Conservation (phyloP, 352 stramenopile genomes). For the Pythium monospermum region DNA sequence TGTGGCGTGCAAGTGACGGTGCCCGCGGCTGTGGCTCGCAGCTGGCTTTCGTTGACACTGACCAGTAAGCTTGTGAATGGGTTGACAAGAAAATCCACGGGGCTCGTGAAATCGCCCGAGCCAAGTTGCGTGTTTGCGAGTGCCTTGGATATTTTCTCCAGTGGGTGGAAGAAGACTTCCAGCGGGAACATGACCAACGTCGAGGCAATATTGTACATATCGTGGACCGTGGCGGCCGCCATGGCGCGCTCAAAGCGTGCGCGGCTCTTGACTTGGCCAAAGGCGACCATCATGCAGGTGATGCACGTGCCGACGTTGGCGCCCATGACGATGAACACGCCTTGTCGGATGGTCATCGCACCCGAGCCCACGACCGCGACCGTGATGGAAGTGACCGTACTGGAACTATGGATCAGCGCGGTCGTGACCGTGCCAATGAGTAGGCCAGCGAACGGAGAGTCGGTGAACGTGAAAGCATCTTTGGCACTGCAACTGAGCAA, state of each 20-base stretch:
- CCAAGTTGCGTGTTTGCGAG: slow-evolving; percentile 32
- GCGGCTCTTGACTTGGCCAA: slow-evolving; percentile 77
- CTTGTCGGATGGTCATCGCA: slow-evolving; percentile 71
- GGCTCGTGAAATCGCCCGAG: slow-evolving; percentile 35
- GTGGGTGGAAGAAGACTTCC: slow-evolving; percentile 52
- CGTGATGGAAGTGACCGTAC: slow-evolving; percentile 77
- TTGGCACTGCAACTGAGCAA: slow-evolving; percentile 60
- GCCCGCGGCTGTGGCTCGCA: slow-evolving; percentile 33
- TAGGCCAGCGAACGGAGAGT: slow-evolving; percentile 70
- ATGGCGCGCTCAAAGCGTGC: slow-evolving; percentile 63
- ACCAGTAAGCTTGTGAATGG: slow-evolving; percentile 31
- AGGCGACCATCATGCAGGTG: slow-evolving; percentile 89
- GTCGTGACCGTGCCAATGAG: slow-evolving; percentile 77
- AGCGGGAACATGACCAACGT: slow-evolving; percentile 71
- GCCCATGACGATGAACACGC: slow-evolving; percentile 91
- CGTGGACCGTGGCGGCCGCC: slow-evolving; percentile 47
- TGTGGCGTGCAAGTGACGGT: slow-evolving; percentile 19
- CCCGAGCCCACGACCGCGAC: slow-evolving; percentile 61
- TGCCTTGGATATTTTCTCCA: slow-evolving; percentile 49
- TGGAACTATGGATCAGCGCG: slow-evolving; percentile 66
- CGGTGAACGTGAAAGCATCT: slow-evolving; percentile 60
- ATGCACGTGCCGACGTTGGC: slow-evolving; percentile 89
- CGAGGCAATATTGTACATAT: slow-evolving; percentile 89
- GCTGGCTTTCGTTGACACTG: slow-evolving; percentile 31
- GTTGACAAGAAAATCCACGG: slow-evolving; percentile 39